These are phyloP conservation scores for Microcyclospora pomicola DNA, from an alignment of 2,329 filamentous ascomycete genomes.

Conservation along the genomic window DNA sequence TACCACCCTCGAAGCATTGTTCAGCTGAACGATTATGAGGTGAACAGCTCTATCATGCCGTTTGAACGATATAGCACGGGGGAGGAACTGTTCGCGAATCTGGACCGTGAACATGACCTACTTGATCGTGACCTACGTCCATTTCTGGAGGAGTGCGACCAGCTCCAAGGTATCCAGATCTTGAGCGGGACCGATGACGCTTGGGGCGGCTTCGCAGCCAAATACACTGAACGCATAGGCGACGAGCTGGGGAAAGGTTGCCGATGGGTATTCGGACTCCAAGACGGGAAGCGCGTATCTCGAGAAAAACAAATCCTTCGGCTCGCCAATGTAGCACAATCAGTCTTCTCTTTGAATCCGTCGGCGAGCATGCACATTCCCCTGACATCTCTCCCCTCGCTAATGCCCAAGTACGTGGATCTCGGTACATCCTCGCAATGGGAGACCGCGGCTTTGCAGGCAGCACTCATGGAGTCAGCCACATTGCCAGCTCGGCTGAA, in stretches of 20 bases:
- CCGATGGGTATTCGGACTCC: conserved; percentile 76
- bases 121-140: conserved; percentile 79
- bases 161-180: conserved; percentile 71
- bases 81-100: conserved; percentile 51
- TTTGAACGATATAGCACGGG: conserved; percentile 67
- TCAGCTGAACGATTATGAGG: conserved; percentile 75
- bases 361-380: conserved; percentile 69
- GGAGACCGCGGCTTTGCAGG: conserved; percentile 66
- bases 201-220: conserved; percentile 34
- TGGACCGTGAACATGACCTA: conserved; percentile 58
- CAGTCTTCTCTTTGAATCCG: conserved; percentile 52
- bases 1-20: conserved; percentile 81
- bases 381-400: conserved; percentile 47
- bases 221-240: conserved; percentile 49
- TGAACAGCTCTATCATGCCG: conserved; percentile 65
- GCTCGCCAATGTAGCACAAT: conserved; percentile 60
- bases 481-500: conserved; percentile 62
- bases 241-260: conserved; percentile 85
- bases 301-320: conserved; percentile 51
- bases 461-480: conserved; percentile 62
- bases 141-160: conserved; percentile 87
- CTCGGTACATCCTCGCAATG: conserved; percentile 55
- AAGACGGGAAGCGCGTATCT: conserved; percentile 37
- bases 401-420: conserved; percentile 43
- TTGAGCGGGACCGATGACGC: conserved; percentile 40